These are phyloP conservation scores for Phylloporus sp. DNA, from an alignment of 768 basidiomycete genomes.

Conservation along the genomic window DNA sequence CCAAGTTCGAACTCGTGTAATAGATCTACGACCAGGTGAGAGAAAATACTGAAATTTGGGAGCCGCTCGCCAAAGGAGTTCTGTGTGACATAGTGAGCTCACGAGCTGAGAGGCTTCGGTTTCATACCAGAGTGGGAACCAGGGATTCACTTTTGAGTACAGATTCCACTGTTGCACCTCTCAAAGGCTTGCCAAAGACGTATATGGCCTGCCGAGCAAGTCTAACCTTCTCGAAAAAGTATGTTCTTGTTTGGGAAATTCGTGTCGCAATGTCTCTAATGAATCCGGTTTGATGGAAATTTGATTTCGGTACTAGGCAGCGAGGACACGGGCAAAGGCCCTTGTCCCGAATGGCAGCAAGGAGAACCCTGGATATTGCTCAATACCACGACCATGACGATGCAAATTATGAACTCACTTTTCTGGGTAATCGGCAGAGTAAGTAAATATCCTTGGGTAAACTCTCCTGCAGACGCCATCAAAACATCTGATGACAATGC, in stretches of 20 bases:
- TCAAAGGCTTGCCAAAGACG: neutral
- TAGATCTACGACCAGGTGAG: neutral
- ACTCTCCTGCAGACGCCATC: neutral
- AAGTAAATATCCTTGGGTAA: constrained; percentile 2
- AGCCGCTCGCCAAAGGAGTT: neutral
- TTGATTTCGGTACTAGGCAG: neutral
- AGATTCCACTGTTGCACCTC: neutral
- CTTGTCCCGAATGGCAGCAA: constrained; percentile 24
- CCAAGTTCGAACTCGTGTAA: constrained; percentile 2
- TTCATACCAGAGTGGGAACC: neutral
- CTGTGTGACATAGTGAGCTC: too few relatives aligned
- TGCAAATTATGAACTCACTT: too few relatives aligned
- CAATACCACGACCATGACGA: too few relatives aligned
- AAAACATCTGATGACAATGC: neutral
- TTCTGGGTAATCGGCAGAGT: constrained; percentile 2
- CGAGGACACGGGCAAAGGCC: constrained; percentile 26
- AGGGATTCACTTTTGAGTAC: neutral
- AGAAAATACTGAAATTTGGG: neutral
- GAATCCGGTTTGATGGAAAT: neutral
- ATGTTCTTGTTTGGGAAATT: too few relatives aligned
- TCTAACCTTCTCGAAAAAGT: neutral
- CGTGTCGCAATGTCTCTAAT: neutral
- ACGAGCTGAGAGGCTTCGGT: too few relatives aligned
- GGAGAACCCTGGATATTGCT: constrained; percentile 21
- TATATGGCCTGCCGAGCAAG: neutral